A percentile compares a stretch with the other conserved stretches of the same genome.
Evolutionary conservation across 2,329 filamentous ascomycete genomes (phyloP).

Genomic region (Alternaria ventricosa): DNA sequence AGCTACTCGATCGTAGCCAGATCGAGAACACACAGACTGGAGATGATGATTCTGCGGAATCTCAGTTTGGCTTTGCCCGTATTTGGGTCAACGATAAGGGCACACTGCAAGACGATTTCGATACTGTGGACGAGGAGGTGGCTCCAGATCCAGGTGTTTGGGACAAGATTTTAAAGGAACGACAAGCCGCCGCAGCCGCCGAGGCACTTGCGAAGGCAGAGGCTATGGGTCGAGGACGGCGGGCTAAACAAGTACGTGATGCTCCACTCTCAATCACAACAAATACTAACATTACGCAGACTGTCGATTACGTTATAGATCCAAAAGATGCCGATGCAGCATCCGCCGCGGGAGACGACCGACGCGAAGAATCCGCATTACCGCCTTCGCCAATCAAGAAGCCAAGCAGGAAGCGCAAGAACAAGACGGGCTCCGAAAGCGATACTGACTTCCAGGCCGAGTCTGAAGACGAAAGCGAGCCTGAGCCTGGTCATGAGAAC

Average conservation of each 20-base stretch:
- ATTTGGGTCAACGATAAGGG: slow-evolving; percentile 89
- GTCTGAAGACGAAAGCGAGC: slow-evolving; percentile 35
- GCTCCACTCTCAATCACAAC: not conserved
- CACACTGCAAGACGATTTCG: slow-evolving; percentile 68
- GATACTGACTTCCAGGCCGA: slow-evolving; percentile 59
- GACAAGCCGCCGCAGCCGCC: slow-evolving; percentile 78
- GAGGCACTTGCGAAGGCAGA: slow-evolving; percentile 72
- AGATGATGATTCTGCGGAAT: slow-evolving; percentile 72
- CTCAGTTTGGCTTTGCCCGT: slow-evolving; percentile 85
- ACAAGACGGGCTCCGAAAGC: slow-evolving; percentile 48
- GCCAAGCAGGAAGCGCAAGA: slow-evolving; percentile 31
- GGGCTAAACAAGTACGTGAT: slow-evolving; percentile 66
- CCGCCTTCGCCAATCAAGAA: slow-evolving; percentile 40
- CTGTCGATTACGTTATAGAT: slow-evolving; percentile 57
- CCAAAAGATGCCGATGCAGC: slow-evolving; percentile 22
- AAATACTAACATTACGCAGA: slow-evolving; percentile 28
- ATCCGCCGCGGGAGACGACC: slow-evolving; percentile 20
- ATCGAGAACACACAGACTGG: slow-evolving; percentile 73
- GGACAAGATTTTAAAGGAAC: slow-evolving; percentile 86
- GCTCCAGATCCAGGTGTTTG: slow-evolving; percentile 74
- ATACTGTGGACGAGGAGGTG: slow-evolving; percentile 61
- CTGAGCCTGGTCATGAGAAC: slow-evolving; percentile 12
- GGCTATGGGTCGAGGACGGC: slow-evolving; percentile 83
- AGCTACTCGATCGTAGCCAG: slow-evolving; percentile 84
- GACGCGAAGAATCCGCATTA: slow-evolving; percentile 23